Conservation (phyloP, 495 filamentous ascomycete species). For the Podospora anserina region DNA sequence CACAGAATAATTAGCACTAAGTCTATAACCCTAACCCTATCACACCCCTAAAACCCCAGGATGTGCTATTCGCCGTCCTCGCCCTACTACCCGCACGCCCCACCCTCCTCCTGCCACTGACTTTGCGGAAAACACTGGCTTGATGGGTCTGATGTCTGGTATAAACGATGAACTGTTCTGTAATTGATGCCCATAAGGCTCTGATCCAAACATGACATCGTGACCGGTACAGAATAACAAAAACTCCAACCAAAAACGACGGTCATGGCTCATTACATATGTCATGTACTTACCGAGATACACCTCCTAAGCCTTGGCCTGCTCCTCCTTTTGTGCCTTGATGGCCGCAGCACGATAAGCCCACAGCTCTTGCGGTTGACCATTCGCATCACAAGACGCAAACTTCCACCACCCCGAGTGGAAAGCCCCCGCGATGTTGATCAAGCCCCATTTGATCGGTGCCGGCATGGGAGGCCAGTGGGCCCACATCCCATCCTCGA, state of each 20-base stretch:
- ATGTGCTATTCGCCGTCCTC: too few relatives aligned
- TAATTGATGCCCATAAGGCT: neutral
- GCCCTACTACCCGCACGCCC: neutral
- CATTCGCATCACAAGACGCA: constrained; percentile 44
- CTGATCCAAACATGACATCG: neutral
- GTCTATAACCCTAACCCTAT: too few relatives aligned
- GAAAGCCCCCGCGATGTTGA: constrained; percentile 45
- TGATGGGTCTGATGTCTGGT: neutral
- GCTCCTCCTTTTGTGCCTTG: constrained; percentile 10
- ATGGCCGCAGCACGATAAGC: constrained; percentile 28
- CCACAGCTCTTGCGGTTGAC: constrained; percentile 43
- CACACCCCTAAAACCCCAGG: neutral
- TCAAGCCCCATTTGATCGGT: constrained; percentile 44
- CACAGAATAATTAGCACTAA: too few relatives aligned
- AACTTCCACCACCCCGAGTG: constrained; percentile 54
- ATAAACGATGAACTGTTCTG: neutral
- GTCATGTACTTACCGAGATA: neutral
- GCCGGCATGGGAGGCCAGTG: constrained; percentile 51
- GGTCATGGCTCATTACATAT: neutral
- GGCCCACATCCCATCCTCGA: constrained; percentile 53
- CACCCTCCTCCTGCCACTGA: neutral
- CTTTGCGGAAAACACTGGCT: too few relatives aligned
- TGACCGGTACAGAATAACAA: neutral
- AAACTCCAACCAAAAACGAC: neutral
- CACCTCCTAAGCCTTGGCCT: constrained; percentile 7